Conservation (phyloP, 352 stramenopile genomes). For the Phytophthora colocasiae region DNA sequence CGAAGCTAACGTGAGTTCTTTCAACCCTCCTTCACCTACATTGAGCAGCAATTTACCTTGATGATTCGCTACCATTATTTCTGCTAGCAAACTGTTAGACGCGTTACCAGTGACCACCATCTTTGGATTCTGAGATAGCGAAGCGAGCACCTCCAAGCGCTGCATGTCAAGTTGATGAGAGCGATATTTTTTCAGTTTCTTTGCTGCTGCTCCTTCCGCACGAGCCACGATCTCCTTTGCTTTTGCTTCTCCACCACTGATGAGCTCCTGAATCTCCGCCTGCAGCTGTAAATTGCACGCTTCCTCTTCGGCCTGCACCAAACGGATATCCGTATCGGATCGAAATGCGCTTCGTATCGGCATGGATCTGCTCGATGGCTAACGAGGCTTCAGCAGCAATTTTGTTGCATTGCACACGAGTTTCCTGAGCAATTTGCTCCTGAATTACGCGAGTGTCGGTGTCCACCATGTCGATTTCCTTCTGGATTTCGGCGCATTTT, state of each 20-base stretch:
- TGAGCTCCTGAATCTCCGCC: constrained; percentile 38
- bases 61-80: constrained; percentile 48
- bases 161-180: constrained; percentile 44
- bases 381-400: constrained; percentile 40
- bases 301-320: constrained; percentile 40
- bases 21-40: constrained; percentile 29
- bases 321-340: constrained; percentile 40
- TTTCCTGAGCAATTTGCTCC: constrained; percentile 44
- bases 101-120: constrained; percentile 42
- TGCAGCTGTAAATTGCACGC: constrained; percentile 36
- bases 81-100: constrained; percentile 47
- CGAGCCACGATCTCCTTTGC: constrained; percentile 41
- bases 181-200: constrained; percentile 45
- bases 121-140: constrained; percentile 41
- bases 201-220: constrained; percentile 40
- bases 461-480: constrained; percentile 51
- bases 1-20: constrained; percentile 32
- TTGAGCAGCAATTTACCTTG: constrained; percentile 44
- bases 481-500: constrained; percentile 58
- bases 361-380: constrained; percentile 45
- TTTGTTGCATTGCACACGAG: constrained; percentile 43
- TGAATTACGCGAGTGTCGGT: constrained; percentile 45
- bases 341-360: constrained; percentile 48
- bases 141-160: constrained; percentile 37
- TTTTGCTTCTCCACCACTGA: constrained; percentile 31